Evolutionary conservation across 2,329 filamentous ascomycete genomes (phyloP), one percentile per base, ranked within the genome.

Genomic region (Purpureocillium lavendulum): DNA sequence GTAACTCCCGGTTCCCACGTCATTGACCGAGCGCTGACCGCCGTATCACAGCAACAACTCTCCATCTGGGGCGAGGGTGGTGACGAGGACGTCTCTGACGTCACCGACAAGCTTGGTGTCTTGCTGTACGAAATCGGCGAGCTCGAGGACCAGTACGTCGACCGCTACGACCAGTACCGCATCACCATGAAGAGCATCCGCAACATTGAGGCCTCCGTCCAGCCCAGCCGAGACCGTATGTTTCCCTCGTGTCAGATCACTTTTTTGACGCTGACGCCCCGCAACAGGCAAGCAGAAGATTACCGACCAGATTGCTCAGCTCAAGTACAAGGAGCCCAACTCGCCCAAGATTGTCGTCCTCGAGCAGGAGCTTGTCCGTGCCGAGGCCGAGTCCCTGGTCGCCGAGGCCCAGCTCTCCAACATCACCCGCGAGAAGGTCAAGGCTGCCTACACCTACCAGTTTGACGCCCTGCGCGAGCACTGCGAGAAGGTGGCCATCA

Each of bases 271-370:
- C 21, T 12, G 13, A 11, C 11, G 5, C 6, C 7, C 9, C 9
- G n/a, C 14, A 14, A 40, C 51, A 94, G 87, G 87, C 65, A 98
- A 98, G 73, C 90, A 97, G 65, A 98, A 97, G 70, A 97, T 98
- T 58, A 95, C 87, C 55, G 92, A 98, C 61, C 87, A 97, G 61
- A 98, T 98, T 54, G 90, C 92, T 37, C 90, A 97, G 65, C 78
- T 98, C 55, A 98, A 98, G 68, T 98, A 97, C 80, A 98, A 98
- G 73, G 92, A 98, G 66, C 92, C 92, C 51, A 95, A 94, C 71
- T 96, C 89, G 29, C 89, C 90, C 48, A 92, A 88, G 69, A 96
- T 98, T 53, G 88, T 96, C 42, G 89, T 98, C 31, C 82, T 98
- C 40, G 92, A 98, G 69, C 92, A 98, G 66, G 92, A 98, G 66